Base-by-base conservation (phyloP, 1,284 basidiomycete genomes). In the Marasmius oreades region DNA sequence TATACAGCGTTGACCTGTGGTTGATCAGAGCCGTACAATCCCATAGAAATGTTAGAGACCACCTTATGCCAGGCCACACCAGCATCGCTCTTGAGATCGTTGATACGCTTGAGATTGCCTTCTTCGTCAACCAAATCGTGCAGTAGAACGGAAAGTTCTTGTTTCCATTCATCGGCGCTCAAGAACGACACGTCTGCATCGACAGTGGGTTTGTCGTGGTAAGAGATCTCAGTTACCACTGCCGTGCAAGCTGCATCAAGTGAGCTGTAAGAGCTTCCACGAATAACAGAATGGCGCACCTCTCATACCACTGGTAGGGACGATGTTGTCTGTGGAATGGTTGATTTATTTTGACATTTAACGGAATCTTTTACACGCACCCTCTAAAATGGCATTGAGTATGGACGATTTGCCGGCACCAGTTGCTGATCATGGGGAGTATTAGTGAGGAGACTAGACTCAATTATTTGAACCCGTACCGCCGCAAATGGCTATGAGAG, bases 11-110 rank as follows among this genome's bases (percentile, higher is more conserved):
- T 81, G 1, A 85, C 79, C 82, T 84, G 18, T 48, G 44, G 28
- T 36, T 20, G n/a, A 53, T 6, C 51, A 42, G n/a, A 11, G 39
- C 7, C 10, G 20, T 16, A 16, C 11, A 20, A 8, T 37, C 18
- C 7, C 11, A 34, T 18, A 14, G 18, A 48, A 53, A 42, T 16
- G 16, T 4, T 18, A 20, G 12, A 33, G 31, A 28, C 16, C 14
- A 79, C 83, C 72, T 85, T 86, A 33, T 75, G 73, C 82, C 82
- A 85, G 3, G 82, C 82, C 42, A 84, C 69, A 39, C 81, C 82
- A 6, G 82, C 79, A 52, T 85, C 82, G 60, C 76, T 82, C 47
- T 79, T 78, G 20, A 84, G 66, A 61, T 85, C 82, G 0, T 72
- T 79, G 43, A 70, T 76, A 2, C 82, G 72, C 64, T 79, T 82